phyloP scores from a whole-genome alignment of 257 asterid genomes.

The Rhazya stricta region DNA sequence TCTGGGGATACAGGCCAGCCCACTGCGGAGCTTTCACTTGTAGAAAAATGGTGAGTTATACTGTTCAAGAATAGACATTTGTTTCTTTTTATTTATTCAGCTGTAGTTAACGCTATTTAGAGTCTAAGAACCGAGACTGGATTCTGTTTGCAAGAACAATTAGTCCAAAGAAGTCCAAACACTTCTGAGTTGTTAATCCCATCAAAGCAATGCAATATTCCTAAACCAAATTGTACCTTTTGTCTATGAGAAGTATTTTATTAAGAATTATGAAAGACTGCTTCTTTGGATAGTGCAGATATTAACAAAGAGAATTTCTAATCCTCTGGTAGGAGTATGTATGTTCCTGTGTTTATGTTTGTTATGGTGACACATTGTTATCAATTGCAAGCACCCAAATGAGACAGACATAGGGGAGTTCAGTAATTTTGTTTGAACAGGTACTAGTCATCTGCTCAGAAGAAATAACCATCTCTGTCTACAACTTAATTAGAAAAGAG shows the following conservation, averaged over 20 bases:
- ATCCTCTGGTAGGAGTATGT: neutral
- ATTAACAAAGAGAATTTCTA: neutral
- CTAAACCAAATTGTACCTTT: no score
- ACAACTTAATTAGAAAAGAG: neutral
- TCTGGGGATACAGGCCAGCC: constrained; percentile 35
- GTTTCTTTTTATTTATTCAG: neutral
- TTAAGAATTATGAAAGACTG: no score
- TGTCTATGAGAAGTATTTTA: no score
- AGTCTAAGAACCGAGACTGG: neutral
- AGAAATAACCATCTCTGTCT: neutral
- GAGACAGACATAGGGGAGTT: neutral
- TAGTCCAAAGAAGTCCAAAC: neutral
- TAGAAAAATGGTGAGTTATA: constrained; percentile 33
- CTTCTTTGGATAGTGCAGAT: neutral
- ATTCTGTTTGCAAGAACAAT: neutral
- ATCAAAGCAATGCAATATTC: neutral
- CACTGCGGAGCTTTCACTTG: constrained; percentile 17
- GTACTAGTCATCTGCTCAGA: neutral
- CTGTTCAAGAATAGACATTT: neutral
- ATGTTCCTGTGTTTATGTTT: neutral
- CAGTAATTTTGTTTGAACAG: neutral
- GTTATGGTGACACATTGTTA: neutral
- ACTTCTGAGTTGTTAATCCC: no score
- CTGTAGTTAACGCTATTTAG: neutral
- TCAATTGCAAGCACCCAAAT: neutral